These are phyloP conservation scores for Bombardia bombarda DNA, from an alignment of 495 filamentous ascomycete species.

Conservation along the genomic window DNA sequence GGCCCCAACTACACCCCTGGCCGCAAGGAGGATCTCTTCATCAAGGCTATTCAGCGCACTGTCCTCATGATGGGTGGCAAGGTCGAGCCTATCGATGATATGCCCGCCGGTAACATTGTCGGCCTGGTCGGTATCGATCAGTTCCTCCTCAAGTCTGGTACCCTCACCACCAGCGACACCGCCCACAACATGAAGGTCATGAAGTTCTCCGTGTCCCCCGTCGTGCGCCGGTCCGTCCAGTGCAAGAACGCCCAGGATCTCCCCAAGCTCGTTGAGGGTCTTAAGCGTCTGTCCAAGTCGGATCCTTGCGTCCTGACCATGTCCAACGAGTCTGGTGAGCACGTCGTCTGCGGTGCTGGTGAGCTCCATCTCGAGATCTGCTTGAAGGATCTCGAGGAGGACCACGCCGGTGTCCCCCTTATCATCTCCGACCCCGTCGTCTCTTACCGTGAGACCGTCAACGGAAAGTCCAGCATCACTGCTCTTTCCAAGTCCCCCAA, in stretches of 20 bases:
- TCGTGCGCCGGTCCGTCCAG: constrained; percentile 97
- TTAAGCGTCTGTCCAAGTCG: constrained; percentile 99
- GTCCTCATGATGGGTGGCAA: constrained; percentile 99
- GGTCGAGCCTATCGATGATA: constrained; percentile 98
- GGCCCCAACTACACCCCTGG: constrained; percentile 97
- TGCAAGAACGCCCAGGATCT: constrained; percentile 99
- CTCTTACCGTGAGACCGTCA: constrained; percentile 94
- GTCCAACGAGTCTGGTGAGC: constrained; percentile 89
- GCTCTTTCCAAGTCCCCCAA: constrained; percentile 99
- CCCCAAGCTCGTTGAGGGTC: constrained; percentile 98
- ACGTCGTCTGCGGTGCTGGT: constrained; percentile 98
- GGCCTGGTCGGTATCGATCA: constrained; percentile 99
- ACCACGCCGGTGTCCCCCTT: constrained; percentile 97
- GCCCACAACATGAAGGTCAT: constrained; percentile 99
- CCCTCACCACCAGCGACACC: constrained; percentile 91
- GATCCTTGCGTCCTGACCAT: constrained; percentile 93
- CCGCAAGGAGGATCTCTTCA: constrained; percentile 97
- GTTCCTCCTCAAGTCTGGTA: constrained; percentile 99
- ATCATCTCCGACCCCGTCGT: constrained; percentile 96
- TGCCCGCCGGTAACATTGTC: constrained; percentile 98
- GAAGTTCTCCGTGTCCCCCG: constrained; percentile 99
- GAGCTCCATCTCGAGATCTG: constrained; percentile 99
- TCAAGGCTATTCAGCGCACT: constrained; percentile 99
- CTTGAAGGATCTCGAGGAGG: constrained; percentile 99
- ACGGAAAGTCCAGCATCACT: constrained; percentile 75